phyloP scores from a whole-genome alignment of 257 asterid species.

The Solanum etuberosum region DNA sequence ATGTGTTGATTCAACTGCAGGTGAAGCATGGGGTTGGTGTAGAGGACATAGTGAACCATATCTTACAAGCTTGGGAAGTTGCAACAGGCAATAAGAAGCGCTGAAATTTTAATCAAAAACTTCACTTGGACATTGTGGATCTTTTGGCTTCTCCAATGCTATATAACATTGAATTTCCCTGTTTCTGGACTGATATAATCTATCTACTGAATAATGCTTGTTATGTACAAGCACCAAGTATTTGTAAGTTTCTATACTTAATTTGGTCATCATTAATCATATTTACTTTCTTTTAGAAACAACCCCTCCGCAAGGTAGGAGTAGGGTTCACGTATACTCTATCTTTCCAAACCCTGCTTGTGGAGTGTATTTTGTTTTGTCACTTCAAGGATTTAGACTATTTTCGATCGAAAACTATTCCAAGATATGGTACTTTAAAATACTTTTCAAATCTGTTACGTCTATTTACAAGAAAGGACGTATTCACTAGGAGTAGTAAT shows the following conservation, averaged over 20 bases:
- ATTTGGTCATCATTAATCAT: not conserved
- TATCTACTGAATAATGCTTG: not conserved
- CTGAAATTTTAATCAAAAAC: not conserved
- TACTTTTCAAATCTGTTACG: not conserved
- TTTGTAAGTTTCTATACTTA: not conserved
- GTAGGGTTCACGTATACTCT: not conserved
- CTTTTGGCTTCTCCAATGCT: not conserved
- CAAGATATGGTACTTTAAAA: not conserved
- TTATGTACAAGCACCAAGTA: not conserved
- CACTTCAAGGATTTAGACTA: not conserved
- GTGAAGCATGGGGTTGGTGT: conserved; percentile 96
- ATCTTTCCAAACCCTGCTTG: not conserved
- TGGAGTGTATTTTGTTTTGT: not conserved
- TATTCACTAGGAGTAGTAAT: not conserved
- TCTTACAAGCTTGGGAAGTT: conserved; percentile 74
- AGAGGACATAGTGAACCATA: conserved; percentile 55
- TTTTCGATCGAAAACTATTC: not conserved
- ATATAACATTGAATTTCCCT: not conserved
- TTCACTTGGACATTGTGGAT: not conserved
- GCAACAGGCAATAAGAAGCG: conserved; percentile 52
- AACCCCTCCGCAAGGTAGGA: not conserved
- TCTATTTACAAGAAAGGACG: not conserved
- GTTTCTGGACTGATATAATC: not conserved
- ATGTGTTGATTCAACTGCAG: conserved; percentile 21
- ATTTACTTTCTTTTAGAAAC: not conserved